Conservation (phyloP, 345 rosid genomes). For the Populus alba region DNA sequence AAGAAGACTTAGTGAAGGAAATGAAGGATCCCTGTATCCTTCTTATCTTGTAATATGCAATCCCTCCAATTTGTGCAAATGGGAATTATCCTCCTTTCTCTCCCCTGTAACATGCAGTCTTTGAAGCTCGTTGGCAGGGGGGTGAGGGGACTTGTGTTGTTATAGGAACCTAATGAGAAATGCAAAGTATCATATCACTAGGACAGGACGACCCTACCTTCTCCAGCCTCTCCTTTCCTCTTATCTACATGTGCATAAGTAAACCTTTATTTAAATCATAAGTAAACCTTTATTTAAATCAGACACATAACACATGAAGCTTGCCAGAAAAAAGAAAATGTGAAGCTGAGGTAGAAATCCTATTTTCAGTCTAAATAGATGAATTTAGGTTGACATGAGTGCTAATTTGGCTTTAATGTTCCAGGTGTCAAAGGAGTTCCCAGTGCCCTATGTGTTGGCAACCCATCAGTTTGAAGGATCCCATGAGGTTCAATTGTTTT, state of each 20-base stretch:
- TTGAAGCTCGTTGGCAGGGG: too few species aligned
- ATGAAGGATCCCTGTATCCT: too few species aligned
- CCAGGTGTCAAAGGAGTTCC: constrained; percentile 97
- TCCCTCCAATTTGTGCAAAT: too few species aligned
- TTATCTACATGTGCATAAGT: background rate
- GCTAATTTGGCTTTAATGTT: constrained; percentile 9
- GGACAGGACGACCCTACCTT: too few species aligned
- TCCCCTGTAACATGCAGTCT: too few species aligned
- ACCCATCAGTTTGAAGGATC: constrained; percentile 83
- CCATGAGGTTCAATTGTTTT: constrained; percentile 51
- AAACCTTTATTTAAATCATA: too few species aligned
- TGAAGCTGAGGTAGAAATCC: background rate
- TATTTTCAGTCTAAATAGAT: background rate
- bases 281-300: background rate
- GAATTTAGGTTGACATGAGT: background rate
- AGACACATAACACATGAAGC: background rate
- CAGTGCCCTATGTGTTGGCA: constrained; percentile 99
- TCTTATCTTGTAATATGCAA: too few species aligned
- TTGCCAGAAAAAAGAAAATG: background rate
- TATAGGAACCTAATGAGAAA: too few species aligned
- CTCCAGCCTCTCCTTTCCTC: background rate
- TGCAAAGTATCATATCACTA: too few species aligned
- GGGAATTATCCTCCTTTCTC: too few species aligned
- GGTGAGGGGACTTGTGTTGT: too few species aligned
- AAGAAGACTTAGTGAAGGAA: too few species aligned